Conservation (phyloP, 2,329 filamentous ascomycete genomes). For the Penicillium expansum region DNA sequence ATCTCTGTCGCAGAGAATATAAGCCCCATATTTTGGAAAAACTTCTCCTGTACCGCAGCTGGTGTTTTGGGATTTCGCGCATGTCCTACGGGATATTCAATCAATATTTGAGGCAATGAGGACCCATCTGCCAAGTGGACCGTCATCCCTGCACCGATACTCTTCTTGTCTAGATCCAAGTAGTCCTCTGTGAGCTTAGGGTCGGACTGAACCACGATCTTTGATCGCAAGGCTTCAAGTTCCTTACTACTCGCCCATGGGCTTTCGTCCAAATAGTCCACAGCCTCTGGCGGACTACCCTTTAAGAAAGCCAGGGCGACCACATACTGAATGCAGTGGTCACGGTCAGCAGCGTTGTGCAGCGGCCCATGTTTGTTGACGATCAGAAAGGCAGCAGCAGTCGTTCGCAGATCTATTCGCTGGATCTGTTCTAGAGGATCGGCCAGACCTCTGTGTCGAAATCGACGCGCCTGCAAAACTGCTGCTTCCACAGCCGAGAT, state of each 20-base stretch:
- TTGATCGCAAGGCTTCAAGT: constrained; percentile 27
- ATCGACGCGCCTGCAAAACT: constrained; percentile 15
- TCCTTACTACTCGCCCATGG: constrained; percentile 21
- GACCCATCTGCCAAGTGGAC: constrained; percentile 26
- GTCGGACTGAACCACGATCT: constrained; percentile 28
- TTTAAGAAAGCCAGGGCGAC: constrained; percentile 36
- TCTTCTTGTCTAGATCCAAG: constrained; percentile 26
- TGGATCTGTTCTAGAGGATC: constrained; percentile 21
- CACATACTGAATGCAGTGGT: constrained; percentile 39
- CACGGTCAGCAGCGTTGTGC: constrained; percentile 34
- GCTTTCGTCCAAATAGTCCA: constrained; percentile 31
- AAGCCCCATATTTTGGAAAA: constrained; percentile 18
- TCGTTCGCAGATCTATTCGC: constrained; percentile 30
- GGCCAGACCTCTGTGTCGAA: constrained; percentile 13
- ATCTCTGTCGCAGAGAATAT: constrained; percentile 19
- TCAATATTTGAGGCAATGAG: constrained; percentile 28
- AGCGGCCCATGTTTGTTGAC: constrained; percentile 34
- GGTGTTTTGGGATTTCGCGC: constrained; percentile 15
- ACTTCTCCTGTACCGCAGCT: constrained; percentile 14
- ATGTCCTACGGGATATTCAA: constrained; percentile 36
- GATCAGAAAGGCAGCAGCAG: constrained; percentile 31
- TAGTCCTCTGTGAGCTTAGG: constrained; percentile 32
- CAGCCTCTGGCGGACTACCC: constrained; percentile 19
- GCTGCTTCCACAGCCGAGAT: constrained; percentile 36
- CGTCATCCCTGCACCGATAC: constrained; percentile 27